Conservation (phyloP, 306 rosid species). For the Cercis canadensis region DNA sequence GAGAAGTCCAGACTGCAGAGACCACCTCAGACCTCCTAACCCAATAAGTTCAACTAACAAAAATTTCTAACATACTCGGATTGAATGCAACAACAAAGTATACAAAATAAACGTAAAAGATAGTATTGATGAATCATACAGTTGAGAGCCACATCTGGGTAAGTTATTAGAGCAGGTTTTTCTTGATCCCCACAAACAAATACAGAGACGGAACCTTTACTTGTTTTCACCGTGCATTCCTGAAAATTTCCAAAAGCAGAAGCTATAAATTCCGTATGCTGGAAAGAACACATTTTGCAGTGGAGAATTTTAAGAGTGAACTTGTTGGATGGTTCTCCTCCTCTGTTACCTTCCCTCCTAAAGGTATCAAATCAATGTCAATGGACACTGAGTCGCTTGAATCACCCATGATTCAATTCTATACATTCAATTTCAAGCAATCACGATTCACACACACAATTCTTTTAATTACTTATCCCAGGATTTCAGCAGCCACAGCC, state of each 20-base stretch:
- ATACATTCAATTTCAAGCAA: constrained; percentile 24
- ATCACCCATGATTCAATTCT: constrained; percentile 60
- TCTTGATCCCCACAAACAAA: constrained; percentile 87
- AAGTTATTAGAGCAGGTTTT: constrained; percentile 85
- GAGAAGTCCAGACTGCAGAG: neutral
- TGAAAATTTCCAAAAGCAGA: constrained; percentile 41
- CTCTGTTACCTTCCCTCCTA: constrained; percentile 72
- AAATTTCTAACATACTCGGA: constrained; percentile 4
- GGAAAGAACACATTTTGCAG: neutral
- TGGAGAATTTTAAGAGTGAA: neutral
- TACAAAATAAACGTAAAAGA: neutral
- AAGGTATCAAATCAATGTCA: constrained; percentile 75
- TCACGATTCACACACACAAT: neutral
- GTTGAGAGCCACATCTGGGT: constrained; percentile 88
- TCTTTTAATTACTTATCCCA: too few relatives aligned
- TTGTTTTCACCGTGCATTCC: constrained; percentile 82
- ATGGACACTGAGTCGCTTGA: constrained; percentile 77
- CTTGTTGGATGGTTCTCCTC: neutral
- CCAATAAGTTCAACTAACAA: neutral
- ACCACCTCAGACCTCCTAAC: neutral
- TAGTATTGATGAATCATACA: constrained; percentile 53
- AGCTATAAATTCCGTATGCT: neutral
- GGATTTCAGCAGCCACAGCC: too few relatives aligned
- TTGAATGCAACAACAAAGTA: neutral
- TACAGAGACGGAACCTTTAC: constrained; percentile 79